phyloP scores from a whole-genome alignment of 2,329 filamentous ascomycete genomes.

The Xylaria sp. region DNA sequence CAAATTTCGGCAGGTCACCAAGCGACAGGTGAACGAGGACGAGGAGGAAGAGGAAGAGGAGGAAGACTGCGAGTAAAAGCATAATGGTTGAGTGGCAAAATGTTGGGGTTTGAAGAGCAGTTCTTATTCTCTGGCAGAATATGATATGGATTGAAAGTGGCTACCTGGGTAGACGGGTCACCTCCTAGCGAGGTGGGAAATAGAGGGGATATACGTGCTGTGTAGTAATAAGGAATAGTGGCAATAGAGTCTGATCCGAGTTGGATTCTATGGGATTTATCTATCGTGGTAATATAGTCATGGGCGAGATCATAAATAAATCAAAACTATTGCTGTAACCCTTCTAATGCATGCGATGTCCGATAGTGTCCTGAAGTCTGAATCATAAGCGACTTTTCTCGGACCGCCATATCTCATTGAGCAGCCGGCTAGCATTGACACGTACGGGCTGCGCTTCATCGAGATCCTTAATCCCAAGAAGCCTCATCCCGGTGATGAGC shows the following conservation, averaged over 20 bases:
- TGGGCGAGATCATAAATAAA: not conserved
- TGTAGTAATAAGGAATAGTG: not conserved
- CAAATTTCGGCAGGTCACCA: conserved; percentile 28
- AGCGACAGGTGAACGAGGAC: conserved; percentile 24
- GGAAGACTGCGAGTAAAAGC: conserved; percentile 2
- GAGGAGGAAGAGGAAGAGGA: conserved; percentile 12
- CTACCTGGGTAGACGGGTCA: not conserved
- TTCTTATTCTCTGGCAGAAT: conserved; percentile 7
- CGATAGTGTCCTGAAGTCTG: not conserved
- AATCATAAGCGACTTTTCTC: conserved; percentile 34
- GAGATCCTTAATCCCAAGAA: conserved; percentile 56
- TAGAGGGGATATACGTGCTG: not conserved
- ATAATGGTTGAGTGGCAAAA: not conserved
- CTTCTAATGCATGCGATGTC: not conserved
- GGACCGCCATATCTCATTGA: conserved; percentile 44
- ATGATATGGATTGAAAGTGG: not conserved
- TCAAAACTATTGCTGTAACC: not conserved
- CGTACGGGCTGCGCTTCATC: conserved; percentile 55
- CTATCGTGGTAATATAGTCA: not conserved
- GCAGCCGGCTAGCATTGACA: conserved; percentile 49
- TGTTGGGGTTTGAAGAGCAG: not conserved
- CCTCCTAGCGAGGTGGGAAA: conserved; percentile 3
- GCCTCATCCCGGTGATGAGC: conserved; percentile 53
- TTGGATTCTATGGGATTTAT: not conserved
- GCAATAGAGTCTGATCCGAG: not conserved